Percentiles rank a stretch among this genome's conserved stretches.
These are phyloP conservation scores for Pythium chondricola DNA, from an alignment of 352 stramenopile genomes.

Conservation along the genomic window DNA sequence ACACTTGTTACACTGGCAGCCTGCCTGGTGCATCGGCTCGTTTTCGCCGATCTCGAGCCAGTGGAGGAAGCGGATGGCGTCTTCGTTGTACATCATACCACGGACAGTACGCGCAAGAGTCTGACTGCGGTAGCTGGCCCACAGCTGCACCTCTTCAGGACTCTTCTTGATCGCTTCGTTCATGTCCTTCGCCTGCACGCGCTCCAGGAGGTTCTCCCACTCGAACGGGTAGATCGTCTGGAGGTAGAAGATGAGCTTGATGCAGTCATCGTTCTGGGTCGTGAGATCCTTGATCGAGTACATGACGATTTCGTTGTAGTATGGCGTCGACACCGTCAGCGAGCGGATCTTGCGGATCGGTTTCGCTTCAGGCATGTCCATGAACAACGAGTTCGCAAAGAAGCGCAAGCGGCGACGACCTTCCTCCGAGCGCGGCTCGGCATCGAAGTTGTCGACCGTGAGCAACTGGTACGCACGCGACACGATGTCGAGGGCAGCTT, in stretches of 20 bases:
- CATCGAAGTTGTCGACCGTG: slow-evolving; percentile 86
- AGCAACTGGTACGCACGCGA: slow-evolving; percentile 81
- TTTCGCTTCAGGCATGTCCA: slow-evolving; percentile 87
- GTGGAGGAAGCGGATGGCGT: slow-evolving; percentile 80
- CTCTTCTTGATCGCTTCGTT: slow-evolving; percentile 79
- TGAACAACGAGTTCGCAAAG: slow-evolving; percentile 87
- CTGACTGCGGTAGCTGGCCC: slow-evolving; percentile 82
- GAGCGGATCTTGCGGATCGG: slow-evolving; percentile 83
- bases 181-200: slow-evolving; percentile 73
- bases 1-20: slow-evolving; percentile 82
- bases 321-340: slow-evolving; percentile 78
- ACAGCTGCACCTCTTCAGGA: slow-evolving; percentile 75
- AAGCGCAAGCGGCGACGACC: slow-evolving; percentile 79
- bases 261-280: slow-evolving; percentile 84
- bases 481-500: slow-evolving; percentile 79
- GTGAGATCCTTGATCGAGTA: slow-evolving; percentile 88
- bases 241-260: slow-evolving; percentile 96
- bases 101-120: slow-evolving; percentile 76
- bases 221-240: slow-evolving; percentile 86
- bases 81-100: slow-evolving; percentile 88
- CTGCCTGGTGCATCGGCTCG: slow-evolving; percentile 74
- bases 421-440: slow-evolving; percentile 81
- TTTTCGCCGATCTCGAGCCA: slow-evolving; percentile 88
- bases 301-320: slow-evolving; percentile 89
- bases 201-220: slow-evolving; percentile 81